phyloP scores from a whole-genome alignment of 352 stramenopile species.

The Globisporangium radiosum region DNA sequence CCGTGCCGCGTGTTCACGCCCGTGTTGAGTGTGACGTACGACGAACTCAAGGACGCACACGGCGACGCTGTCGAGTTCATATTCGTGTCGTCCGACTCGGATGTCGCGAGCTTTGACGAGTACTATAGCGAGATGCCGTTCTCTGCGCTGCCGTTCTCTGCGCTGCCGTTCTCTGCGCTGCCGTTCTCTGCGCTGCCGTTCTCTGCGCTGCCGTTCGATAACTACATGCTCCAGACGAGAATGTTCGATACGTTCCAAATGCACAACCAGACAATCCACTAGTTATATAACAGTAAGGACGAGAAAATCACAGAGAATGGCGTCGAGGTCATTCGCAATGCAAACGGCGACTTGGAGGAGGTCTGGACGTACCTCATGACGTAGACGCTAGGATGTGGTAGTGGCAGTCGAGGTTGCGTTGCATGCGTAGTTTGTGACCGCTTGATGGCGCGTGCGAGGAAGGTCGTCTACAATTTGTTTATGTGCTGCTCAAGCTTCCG shows the following conservation, averaged over 20 bases:
- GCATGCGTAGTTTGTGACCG: neutral
- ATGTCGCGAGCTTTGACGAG: conserved; percentile 40
- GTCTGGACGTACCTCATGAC: conserved; percentile 13
- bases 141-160: conserved; percentile 23
- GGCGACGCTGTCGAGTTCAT: conserved; percentile 49
- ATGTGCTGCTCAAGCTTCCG: too few relatives aligned
- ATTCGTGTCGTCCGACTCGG: conserved; percentile 45
- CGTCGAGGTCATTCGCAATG: conserved; percentile 56
- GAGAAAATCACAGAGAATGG: conserved; percentile 76
- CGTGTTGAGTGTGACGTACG: conserved; percentile 54
- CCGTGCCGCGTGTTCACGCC: conserved; percentile 81
- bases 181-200: conserved; percentile 83
- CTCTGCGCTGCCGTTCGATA: conserved; percentile 16
- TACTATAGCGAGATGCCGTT: conserved; percentile 80
- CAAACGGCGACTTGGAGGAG: conserved; percentile 26
- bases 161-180: conserved; percentile 80
- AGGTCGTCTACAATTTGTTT: too few relatives aligned
- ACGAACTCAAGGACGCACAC: conserved; percentile 34
- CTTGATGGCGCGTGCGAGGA: neutral
- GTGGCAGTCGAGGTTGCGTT: too few relatives aligned
- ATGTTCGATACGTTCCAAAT: too few relatives aligned
- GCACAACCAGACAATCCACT: too few relatives aligned
- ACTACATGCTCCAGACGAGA: too few relatives aligned
- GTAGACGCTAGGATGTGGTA: conserved; percentile 2
- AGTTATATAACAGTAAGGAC: conserved; percentile 2